These are phyloP conservation scores for Mycena olivaceomarginata DNA, from an alignment of 768 basidiomycete species.

Conservation along the genomic window DNA sequence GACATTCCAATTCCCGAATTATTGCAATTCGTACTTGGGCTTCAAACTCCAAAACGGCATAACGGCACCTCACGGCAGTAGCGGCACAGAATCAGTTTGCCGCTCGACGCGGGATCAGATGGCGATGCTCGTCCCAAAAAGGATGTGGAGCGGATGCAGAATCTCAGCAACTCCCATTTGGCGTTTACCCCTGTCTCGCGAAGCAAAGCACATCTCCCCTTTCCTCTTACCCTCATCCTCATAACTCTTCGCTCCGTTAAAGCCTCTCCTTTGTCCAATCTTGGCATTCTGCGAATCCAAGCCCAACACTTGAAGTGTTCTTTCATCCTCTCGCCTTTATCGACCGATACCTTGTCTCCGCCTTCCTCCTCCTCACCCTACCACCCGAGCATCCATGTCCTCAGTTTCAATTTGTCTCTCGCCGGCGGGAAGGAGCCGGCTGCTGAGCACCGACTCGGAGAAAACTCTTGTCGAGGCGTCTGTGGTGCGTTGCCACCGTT, in stretches of 20 bases:
- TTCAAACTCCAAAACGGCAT: no score
- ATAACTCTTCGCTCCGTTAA: background rate
- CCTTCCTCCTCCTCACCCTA: no score
- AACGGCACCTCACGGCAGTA: no score
- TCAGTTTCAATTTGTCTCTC: no score
- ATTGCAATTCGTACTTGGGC: no score
- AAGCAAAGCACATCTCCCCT: conserved; percentile 14
- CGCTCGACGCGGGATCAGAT: no score
- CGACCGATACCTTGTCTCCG: background rate
- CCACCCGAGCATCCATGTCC: no score
- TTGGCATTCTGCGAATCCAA: conserved; percentile 23
- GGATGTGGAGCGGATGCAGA: no score
- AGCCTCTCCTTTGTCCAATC: background rate
- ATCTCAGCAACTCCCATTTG: background rate
- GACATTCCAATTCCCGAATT: no score
- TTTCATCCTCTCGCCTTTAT: background rate
- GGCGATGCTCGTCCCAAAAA: no score
- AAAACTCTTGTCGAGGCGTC: background rate
- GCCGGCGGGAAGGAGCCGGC: background rate
- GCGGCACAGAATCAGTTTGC: no score
- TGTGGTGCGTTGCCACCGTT: no score
- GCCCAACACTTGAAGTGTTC: background rate
- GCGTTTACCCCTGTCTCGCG: conserved; percentile 14
- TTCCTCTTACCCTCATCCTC: background rate
- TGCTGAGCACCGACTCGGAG: conserved; percentile 24